Conservation (phyloP, 1,284 basidiomycete genomes). For the Ustilago esculenta region DNA sequence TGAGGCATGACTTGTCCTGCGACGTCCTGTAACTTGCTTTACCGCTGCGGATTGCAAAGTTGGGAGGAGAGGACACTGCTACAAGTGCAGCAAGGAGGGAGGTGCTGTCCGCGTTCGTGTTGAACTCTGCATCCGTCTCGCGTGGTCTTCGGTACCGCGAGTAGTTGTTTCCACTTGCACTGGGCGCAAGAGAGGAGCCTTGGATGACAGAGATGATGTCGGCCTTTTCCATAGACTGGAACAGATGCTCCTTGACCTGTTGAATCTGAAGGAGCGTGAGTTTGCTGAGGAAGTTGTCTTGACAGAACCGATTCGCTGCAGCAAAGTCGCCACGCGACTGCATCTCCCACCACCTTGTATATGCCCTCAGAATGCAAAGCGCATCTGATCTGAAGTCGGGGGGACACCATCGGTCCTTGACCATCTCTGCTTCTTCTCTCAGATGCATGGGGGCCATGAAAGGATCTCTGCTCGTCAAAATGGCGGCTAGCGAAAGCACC, state of each 20-base stretch:
- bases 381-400: conserved; percentile 85
- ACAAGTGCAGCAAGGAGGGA: conserved; percentile 87
- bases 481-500: conserved; percentile 86
- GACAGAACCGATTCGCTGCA: conserved; percentile 80
- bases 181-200: conserved; percentile 27
- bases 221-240: conserved; percentile 80
- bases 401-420: conserved; percentile 84
- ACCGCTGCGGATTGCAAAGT: conserved; percentile 85
- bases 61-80: conserved; percentile 87
- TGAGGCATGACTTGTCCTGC: conserved; percentile 84
- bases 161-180: conserved; percentile 5
- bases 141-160: conserved; percentile 44
- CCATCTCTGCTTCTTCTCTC: conserved; percentile 71
- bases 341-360: conserved; percentile 76
- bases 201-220: conserved; percentile 58
- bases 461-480: conserved; percentile 88
- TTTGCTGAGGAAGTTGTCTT: conserved; percentile 88
- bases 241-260: conserved; percentile 83
- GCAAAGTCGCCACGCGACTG: conserved; percentile 49
- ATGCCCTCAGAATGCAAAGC: conserved; percentile 82
- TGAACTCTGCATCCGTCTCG: conserved; percentile 70
- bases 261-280: conserved; percentile 83
- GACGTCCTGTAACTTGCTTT: conserved; percentile 80
- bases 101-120: conserved; percentile 75
- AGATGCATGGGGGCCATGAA: conserved; percentile 79